Percentiles rank a stretch among this genome's conserved stretches.
Conservation (phyloP, 139 green algal genomes). For the Micractinium sp. region DNA sequence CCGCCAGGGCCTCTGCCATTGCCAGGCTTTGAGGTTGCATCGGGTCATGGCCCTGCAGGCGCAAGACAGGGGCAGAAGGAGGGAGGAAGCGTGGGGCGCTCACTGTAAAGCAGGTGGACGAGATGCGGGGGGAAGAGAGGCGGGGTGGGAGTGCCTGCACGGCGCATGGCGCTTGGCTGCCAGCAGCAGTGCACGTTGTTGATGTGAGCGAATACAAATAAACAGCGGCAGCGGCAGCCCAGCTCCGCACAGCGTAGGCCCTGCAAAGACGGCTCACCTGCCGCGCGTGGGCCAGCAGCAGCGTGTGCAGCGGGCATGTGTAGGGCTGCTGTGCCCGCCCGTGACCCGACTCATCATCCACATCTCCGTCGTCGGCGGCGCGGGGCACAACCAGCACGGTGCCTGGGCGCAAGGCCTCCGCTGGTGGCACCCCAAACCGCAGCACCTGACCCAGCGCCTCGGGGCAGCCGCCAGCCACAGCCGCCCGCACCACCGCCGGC, state of each 20-base stretch:
- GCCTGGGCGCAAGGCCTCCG: too few species aligned
- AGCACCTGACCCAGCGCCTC: neutral
- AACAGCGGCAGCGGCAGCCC: neutral
- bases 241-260: neutral
- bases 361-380: neutral
- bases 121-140: neutral
- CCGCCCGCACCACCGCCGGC: neutral
- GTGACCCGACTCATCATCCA: neutral
- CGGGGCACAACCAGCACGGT: neutral
- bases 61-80: neutral
- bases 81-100: neutral
- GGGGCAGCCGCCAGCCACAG: neutral
- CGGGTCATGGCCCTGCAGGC: neutral
- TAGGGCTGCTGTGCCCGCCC: neutral
- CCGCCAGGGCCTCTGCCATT: slow-evolving; percentile 1
- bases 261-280: neutral
- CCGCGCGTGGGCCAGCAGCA: neutral
- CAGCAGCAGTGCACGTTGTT: neutral
- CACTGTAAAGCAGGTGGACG: neutral
- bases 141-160: neutral
- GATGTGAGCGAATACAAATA: neutral
- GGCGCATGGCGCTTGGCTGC: neutral
- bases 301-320: slow-evolving; percentile 3
- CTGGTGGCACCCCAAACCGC: neutral
- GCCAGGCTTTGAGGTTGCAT: neutral